phyloP scores from a whole-genome alignment of 441 rosid species.

The Gossypium davidsonii region DNA sequence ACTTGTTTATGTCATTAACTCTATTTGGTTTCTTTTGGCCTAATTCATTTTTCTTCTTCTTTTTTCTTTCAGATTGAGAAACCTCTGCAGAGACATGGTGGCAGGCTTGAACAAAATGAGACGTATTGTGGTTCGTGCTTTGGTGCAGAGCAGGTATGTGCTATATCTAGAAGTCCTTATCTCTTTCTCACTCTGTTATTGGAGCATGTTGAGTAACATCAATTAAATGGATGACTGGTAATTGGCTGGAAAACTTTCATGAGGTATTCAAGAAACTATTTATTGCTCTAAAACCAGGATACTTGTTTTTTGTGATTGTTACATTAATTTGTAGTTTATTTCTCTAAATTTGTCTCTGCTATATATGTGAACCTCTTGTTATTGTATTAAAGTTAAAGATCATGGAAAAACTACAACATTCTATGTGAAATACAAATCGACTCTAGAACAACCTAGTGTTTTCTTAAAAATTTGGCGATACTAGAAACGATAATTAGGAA shows the following conservation, averaged over 20 bases:
- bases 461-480: not conserved
- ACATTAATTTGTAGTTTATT: not conserved
- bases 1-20: not conserved
- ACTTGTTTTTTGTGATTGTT: not conserved
- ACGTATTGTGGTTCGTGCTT: slow-evolving; percentile 93
- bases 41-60: not conserved
- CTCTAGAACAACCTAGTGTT: not conserved
- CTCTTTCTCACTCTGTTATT: not conserved
- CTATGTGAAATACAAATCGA: not conserved
- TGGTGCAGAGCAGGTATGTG: slow-evolving; percentile 76
- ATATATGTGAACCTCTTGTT: not conserved
- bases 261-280: not conserved
- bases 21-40: not conserved
- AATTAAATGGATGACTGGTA: not conserved
- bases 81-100: slow-evolving; percentile 93
- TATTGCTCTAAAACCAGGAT: not conserved
- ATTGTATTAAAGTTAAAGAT: not conserved
- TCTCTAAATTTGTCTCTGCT: not conserved
- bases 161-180: not conserved
- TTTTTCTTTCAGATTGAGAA: slow-evolving; percentile 59
- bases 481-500: not conserved
- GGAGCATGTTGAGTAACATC: slow-evolving; percentile 4
- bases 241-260: not conserved
- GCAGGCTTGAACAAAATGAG: slow-evolving; percentile 95
- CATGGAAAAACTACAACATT: not conserved